These are phyloP conservation scores for Cystobasidiaceae sp. DNA, from an alignment of 1,284 basidiomycete species.

Conservation along the genomic window DNA sequence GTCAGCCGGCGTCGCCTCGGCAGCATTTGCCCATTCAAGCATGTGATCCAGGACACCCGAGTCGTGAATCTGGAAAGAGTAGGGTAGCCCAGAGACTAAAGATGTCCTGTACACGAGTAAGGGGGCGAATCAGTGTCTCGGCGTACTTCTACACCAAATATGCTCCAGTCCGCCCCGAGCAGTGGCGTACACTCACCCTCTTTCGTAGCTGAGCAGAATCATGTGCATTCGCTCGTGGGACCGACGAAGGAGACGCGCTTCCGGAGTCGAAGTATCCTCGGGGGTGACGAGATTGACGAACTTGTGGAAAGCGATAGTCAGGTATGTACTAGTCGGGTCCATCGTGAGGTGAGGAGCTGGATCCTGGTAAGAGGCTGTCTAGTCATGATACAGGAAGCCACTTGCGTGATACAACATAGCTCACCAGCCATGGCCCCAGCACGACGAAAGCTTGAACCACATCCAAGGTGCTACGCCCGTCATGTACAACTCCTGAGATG, in stretches of 20 bases:
- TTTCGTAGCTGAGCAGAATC: conserved; percentile 8
- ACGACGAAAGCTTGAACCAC: background rate
- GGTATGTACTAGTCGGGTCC: conserved; percentile 17
- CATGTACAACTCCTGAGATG: background rate
- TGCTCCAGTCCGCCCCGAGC: background rate
- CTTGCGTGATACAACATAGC: background rate
- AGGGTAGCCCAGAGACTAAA: conserved; percentile 3
- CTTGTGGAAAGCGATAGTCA: conserved; percentile 15
- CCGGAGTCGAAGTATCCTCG: background rate
- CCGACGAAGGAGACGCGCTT: background rate
- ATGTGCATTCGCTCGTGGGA: conserved; percentile 8
- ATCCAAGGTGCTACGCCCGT: conserved; percentile 5
- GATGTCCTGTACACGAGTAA: background rate
- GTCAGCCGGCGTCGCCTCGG: conserved; percentile 1
- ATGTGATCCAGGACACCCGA: background rate
- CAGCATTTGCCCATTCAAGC: conserved; percentile 5
- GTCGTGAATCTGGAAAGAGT: background rate
- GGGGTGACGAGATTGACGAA: background rate
- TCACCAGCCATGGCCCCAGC: conserved; percentile 2
- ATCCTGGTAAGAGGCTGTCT: no score
- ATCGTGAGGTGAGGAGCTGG: conserved; percentile 7
- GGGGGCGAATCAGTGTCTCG: no score
- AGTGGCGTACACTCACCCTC: conserved; percentile 6
- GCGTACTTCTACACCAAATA: background rate
- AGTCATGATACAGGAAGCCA: background rate